Evolutionary conservation across 2,329 filamentous ascomycete species (phyloP).

Genomic region (Aspergillus unguis): DNA sequence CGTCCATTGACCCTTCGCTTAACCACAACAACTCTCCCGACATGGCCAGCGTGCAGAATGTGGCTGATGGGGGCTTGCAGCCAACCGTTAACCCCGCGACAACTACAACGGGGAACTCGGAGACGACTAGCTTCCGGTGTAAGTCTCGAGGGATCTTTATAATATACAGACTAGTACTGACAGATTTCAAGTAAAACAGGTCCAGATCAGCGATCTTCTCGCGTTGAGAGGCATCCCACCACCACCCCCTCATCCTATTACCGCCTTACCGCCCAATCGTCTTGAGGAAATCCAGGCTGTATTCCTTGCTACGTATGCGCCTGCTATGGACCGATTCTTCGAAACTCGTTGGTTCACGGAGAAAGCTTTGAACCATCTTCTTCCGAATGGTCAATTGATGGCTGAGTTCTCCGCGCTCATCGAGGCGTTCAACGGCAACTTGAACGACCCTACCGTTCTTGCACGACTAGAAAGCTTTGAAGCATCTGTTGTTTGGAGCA

Average conservation of each 20-base stretch:
- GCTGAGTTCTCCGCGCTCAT: slow-evolving; percentile 67
- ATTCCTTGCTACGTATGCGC: slow-evolving; percentile 73
- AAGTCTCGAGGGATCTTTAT: slow-evolving; percentile 18
- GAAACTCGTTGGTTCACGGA: slow-evolving; percentile 79
- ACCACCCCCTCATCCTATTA: slow-evolving; percentile 53
- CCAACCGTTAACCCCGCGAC: slow-evolving; percentile 25
- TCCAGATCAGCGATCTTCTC: slow-evolving; percentile 72
- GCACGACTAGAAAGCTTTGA: slow-evolving; percentile 52
- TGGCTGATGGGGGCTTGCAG: slow-evolving; percentile 28
- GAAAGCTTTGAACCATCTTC: slow-evolving; percentile 52
- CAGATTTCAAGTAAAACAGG: slow-evolving; percentile 55
- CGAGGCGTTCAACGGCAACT: slow-evolving; percentile 41
- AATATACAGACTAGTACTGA: slow-evolving; percentile 37
- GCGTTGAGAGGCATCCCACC: slow-evolving; percentile 59
- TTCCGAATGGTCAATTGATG: slow-evolving; percentile 57
- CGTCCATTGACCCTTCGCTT: slow-evolving; percentile 65
- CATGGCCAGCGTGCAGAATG: slow-evolving; percentile 35
- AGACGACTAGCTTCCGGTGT: slow-evolving; percentile 52
- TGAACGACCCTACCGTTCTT: slow-evolving; percentile 36
- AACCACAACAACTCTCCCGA: slow-evolving; percentile 43
- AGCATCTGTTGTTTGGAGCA: slow-evolving; percentile 59
- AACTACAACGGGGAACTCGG: slow-evolving; percentile 25
- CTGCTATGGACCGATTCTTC: slow-evolving; percentile 69
- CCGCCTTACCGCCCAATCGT: slow-evolving; percentile 41
- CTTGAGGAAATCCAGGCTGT: slow-evolving; percentile 68